Conservation (phyloP, 768 basidiomycete species). For the Coprinopsis marcescibilis region DNA sequence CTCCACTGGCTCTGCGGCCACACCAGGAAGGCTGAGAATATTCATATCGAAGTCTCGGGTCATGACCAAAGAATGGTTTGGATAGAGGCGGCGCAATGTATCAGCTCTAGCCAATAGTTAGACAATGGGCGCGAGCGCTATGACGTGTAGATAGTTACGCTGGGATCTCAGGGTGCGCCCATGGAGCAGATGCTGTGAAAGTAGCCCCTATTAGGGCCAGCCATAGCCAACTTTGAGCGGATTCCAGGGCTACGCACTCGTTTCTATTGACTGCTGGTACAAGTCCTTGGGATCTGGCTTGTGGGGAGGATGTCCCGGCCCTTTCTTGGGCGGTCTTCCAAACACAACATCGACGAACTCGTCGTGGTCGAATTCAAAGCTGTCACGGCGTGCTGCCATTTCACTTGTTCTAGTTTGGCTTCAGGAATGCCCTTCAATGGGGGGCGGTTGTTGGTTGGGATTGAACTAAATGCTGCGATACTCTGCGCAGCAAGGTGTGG, state of each 20-base stretch:
- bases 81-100: conserved; percentile 51
- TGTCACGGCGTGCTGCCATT: neutral
- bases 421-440: neutral
- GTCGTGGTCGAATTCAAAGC: conserved; percentile 4
- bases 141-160: conserved; percentile 29
- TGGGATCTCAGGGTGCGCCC: conserved; percentile 20
- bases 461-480: conserved; percentile 4
- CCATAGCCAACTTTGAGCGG: neutral
- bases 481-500: too few relatives aligned
- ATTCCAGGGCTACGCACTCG: neutral
- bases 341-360: conserved; percentile 41
- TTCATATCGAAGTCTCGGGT: conserved; percentile 42
- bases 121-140: neutral
- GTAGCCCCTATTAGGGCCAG: neutral
- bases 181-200: neutral
- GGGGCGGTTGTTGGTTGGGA: neutral
- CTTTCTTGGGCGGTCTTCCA: conserved; percentile 14
- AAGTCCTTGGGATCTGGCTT: conserved; percentile 9
- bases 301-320: conserved; percentile 2
- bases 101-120: conserved; percentile 32
- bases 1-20: conserved; percentile 37
- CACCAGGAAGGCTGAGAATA: conserved; percentile 47
- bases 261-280: conserved; percentile 7
- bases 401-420: too few relatives aligned
- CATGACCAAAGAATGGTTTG: conserved; percentile 53